Evolutionary conservation across 2,329 filamentous ascomycete genomes (phyloP).

Genomic region (Hortaea werneckii): DNA sequence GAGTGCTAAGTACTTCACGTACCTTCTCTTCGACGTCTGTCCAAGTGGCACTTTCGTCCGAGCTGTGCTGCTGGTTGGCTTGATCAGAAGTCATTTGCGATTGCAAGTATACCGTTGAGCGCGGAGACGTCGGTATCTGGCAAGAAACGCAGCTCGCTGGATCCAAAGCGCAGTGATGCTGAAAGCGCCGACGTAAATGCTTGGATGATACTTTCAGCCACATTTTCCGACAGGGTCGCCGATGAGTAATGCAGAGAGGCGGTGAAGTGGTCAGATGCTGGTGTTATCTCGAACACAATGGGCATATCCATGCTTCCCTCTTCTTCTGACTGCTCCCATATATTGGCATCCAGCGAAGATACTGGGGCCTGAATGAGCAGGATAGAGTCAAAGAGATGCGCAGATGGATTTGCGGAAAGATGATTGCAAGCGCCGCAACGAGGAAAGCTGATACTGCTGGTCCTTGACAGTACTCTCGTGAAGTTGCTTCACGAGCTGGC

Average conservation of each 20-base stretch:
- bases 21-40: constrained; percentile 43
- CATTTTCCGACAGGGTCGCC: constrained; percentile 49
- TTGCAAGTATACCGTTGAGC: not conserved
- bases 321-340: constrained; percentile 41
- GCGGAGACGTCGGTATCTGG: not conserved
- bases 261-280: constrained; percentile 42
- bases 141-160: not conserved
- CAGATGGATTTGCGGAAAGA: constrained; percentile 29
- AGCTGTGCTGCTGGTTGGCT: not conserved
- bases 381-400: constrained; percentile 66
- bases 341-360: constrained; percentile 30
- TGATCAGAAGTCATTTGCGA: not conserved
- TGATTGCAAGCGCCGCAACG: constrained; percentile 60
- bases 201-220: constrained; percentile 14
- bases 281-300: constrained; percentile 64
- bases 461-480: constrained; percentile 53
- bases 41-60: constrained; percentile 32
- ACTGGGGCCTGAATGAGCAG: constrained; percentile 63
- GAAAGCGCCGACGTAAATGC: constrained; percentile 20
- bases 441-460: constrained; percentile 62
- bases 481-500: constrained; percentile 49
- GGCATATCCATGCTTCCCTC: constrained; percentile 61
- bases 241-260: constrained; percentile 40
- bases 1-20: constrained; percentile 45
- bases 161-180: not conserved